phyloP scores from a whole-genome alignment of 306 rosid species.

The Lupinus albus region DNA sequence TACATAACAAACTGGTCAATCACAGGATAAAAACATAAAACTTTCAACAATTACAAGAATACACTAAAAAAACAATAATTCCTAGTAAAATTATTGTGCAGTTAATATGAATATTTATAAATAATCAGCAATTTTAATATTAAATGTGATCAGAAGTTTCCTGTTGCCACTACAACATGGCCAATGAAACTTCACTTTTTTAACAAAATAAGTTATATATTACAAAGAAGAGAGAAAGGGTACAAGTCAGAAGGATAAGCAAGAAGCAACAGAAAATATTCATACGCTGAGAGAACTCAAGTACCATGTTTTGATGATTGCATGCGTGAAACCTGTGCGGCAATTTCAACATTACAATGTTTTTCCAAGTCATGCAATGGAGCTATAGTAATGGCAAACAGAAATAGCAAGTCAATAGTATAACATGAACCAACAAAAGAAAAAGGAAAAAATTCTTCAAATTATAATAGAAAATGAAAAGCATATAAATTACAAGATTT shows the following conservation, averaged over 20 bases:
- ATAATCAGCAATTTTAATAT: constrained; percentile 14
- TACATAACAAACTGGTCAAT: constrained; percentile 37
- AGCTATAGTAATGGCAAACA: constrained; percentile 56
- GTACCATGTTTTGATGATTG: constrained; percentile 83
- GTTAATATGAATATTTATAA: neutral
- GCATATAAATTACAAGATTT: constrained; percentile 67
- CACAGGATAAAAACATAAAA: constrained; percentile 20
- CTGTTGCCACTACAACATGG: neutral
- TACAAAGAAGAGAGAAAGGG: neutral
- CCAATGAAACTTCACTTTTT: constrained; percentile 2
- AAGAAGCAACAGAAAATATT: constrained; percentile 44
- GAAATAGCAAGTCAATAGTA: constrained; percentile 39
- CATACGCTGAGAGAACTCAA: constrained; percentile 54
- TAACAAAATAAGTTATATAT: neutral
- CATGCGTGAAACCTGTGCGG: constrained; percentile 82
- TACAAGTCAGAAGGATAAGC: constrained; percentile 2
- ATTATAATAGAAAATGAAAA: constrained; percentile 29
- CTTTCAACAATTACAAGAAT: constrained; percentile 19
- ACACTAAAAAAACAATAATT: neutral
- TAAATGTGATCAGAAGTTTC: neutral
- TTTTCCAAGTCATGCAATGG: constrained; percentile 90
- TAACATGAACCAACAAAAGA: constrained; percentile 9
- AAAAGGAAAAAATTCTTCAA: constrained; percentile 8
- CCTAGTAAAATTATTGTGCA: neutral
- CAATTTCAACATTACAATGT: constrained; percentile 88